phyloP scores from a whole-genome alignment of 2,329 filamentous ascomycete species.

The Falciphora oryzae region DNA sequence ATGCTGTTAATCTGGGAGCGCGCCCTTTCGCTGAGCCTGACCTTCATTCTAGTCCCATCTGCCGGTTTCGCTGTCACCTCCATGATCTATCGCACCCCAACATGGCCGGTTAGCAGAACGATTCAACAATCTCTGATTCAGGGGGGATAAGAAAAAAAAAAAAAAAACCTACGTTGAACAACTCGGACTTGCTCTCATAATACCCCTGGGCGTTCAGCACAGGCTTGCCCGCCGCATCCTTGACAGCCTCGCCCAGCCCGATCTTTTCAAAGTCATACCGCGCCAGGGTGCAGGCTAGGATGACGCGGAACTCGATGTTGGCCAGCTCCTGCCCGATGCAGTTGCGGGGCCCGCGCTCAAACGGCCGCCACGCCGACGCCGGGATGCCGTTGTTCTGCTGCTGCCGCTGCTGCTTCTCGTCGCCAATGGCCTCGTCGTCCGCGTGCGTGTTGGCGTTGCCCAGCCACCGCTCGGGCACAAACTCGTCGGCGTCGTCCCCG shows the following conservation, averaged over 20 bases:
- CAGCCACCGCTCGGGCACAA: conserved; percentile 35
- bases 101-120: not conserved
- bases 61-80: conserved; percentile 24
- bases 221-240: conserved; percentile 17
- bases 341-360: conserved; percentile 45
- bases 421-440: conserved; percentile 7
- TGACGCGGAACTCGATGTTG: conserved; percentile 27
- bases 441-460: conserved; percentile 22
- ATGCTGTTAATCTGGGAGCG: not conserved
- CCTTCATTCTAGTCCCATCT: conserved; percentile 22
- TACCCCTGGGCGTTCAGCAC: conserved; percentile 19
- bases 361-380: conserved; percentile 43
- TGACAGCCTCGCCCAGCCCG: conserved; percentile 23
- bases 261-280: conserved; percentile 27
- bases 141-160: not conserved
- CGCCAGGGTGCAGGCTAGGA: conserved; percentile 24
- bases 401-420: conserved; percentile 8
- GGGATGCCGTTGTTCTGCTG: conserved; percentile 16
- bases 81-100: conserved; percentile 14
- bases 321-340: conserved; percentile 52
- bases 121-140: not conserved
- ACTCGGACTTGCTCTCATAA: conserved; percentile 18
- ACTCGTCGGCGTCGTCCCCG: conserved; percentile 29
- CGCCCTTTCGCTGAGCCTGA: conserved; percentile 16
- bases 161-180: conserved; percentile 22